Base-by-base conservation (phyloP, 176 grass and related monocot genomes). In the Avena eriantha region DNA sequence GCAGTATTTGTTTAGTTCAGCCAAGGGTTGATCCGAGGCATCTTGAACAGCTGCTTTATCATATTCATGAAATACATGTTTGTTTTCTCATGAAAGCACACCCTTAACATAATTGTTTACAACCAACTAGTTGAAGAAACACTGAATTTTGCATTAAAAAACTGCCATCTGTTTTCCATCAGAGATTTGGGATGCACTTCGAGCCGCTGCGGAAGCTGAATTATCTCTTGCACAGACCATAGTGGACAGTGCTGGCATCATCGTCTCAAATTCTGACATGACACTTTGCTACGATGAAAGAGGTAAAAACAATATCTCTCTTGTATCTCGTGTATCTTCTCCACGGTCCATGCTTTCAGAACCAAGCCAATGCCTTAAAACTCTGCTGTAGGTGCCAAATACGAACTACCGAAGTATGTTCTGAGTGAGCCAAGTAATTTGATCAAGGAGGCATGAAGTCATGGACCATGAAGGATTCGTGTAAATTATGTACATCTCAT, bases 151-250 rank as follows among this genome's bases (percentile, higher is more conserved):
- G 58, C 22, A 60, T 82, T 86, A 23, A 51, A 51, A 68, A 73
- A n/a, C 86, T 56, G 24, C 6, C 21, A 41, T 80, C 15, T 88
- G 58, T 73, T 61, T 61, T 82, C 50, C 36, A 53, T 41, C 87
- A 98, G 93, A 98, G 70, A 98, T 98, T 90, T 98, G 96, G 96
- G 93, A 98, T 60, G 93, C 96, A 23, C 93, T 98, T 82, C 82
- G 82, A 89, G 96, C 90, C 68, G 93, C 93, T 77, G 90, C 92
- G 82, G 96, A 96, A 75, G 87, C 92, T 86, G 96, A 96, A 59
- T 65, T 92, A 84, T 80, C 74, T 35, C 93, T 98, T 79, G 92
- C 92, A 49, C 92, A 98, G 86, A 84, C 84, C 74, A 95, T 98
- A 95, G 89, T 98, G 79, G 93, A 95, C 69, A 96, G 93, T 74